Evolutionary conservation across 495 filamentous ascomycete genomes (phyloP).

Genomic region (Lasiosphaeria hispida): DNA sequence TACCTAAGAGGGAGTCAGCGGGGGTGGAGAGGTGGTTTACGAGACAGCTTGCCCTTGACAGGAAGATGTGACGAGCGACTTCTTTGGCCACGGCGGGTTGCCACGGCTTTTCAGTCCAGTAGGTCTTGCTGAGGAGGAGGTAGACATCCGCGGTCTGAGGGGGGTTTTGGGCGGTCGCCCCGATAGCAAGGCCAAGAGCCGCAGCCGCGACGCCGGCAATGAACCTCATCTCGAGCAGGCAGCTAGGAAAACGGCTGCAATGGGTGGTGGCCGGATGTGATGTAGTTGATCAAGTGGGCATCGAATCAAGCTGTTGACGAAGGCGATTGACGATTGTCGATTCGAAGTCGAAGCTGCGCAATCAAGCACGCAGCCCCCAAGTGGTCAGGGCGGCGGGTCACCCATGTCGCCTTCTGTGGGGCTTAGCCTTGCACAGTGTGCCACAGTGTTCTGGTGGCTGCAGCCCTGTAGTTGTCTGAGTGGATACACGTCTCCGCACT

Average conservation of each 20-base stretch:
- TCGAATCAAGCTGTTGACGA: too few species aligned
- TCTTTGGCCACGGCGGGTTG: constrained; percentile 27
- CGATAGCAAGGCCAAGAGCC: constrained; percentile 29
- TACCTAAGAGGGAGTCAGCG: constrained; percentile 39
- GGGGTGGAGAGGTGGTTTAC: not conserved
- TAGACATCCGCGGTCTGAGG: constrained; percentile 31
- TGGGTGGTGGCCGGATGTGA: not conserved
- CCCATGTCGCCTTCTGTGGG: too few species aligned
- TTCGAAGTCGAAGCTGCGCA: too few species aligned
- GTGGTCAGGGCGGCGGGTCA: too few species aligned
- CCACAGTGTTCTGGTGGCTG: too few species aligned
- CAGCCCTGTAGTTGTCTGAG: too few species aligned
- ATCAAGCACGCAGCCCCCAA: too few species aligned
- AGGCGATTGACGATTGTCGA: too few species aligned
- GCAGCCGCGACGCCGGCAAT: constrained; percentile 24
- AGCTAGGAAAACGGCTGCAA: not conserved
- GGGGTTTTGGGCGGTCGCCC: constrained; percentile 6
- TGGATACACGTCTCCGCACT: too few species aligned
- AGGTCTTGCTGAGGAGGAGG: constrained; percentile 23
- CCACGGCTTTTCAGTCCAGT: constrained; percentile 20
- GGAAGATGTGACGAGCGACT: constrained; percentile 36
- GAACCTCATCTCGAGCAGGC: constrained; percentile 28
- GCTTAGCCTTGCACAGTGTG: too few species aligned
- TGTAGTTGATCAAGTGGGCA: not conserved
- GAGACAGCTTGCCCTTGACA: constrained; percentile 26